These are phyloP conservation scores for Phytophthora vignae DNA, from an alignment of 352 stramenopile genomes.

Conservation along the genomic window DNA sequence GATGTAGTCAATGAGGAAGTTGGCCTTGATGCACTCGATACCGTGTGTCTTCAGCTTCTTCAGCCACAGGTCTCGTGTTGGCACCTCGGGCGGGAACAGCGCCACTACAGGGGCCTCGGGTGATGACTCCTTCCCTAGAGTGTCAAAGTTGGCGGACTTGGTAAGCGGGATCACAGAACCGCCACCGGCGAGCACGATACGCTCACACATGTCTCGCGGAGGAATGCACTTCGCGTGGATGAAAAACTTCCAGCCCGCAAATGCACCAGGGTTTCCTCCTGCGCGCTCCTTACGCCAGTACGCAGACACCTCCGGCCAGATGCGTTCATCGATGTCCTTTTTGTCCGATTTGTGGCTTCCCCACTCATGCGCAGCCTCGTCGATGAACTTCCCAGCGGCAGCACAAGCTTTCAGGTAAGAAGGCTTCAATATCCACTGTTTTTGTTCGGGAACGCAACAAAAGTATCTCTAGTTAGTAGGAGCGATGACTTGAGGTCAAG, in stretches of 20 bases:
- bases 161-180: constrained; percentile 68
- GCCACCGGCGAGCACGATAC: constrained; percentile 65
- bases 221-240: constrained; percentile 80
- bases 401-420: constrained; percentile 81
- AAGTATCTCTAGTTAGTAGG: constrained; percentile 9
- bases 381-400: constrained; percentile 70
- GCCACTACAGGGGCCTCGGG: constrained; percentile 61
- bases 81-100: constrained; percentile 61
- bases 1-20: constrained; percentile 87
- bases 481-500: neutral
- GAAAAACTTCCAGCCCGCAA: constrained; percentile 76
- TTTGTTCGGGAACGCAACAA: neutral
- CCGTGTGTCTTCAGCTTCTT: constrained; percentile 73
- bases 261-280: constrained; percentile 56
- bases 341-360: constrained; percentile 57
- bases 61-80: constrained; percentile 69
- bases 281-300: constrained; percentile 78
- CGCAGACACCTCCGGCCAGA: constrained; percentile 64
- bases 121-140: constrained; percentile 43
- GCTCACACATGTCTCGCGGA: constrained; percentile 84
- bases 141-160: constrained; percentile 60
- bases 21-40: constrained; percentile 80
- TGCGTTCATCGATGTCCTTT: constrained; percentile 77
- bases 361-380: constrained; percentile 81
- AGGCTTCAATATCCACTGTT: constrained; percentile 87